Conservation (phyloP, 2,329 filamentous ascomycete species). For the Neonectria hederae region DNA sequence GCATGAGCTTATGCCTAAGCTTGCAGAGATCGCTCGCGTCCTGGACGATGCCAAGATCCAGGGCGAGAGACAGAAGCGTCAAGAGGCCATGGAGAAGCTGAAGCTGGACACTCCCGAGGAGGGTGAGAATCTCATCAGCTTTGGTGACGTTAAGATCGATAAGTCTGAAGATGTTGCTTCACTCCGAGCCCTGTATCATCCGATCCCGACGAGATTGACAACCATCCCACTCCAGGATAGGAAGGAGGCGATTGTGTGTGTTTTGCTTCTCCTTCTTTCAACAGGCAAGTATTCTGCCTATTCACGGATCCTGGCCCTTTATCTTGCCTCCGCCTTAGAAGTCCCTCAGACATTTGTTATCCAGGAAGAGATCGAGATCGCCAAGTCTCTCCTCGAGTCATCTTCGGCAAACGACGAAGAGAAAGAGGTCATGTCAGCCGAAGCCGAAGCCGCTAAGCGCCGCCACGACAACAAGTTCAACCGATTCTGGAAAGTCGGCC, state of each 20-base stretch:
- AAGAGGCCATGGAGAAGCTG: conserved; percentile 53
- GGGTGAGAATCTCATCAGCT: conserved; percentile 53
- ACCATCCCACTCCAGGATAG: conserved; percentile 68
- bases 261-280: conserved; percentile 76
- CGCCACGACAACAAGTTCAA: conserved; percentile 74
- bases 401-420: conserved; percentile 55
- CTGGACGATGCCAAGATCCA: conserved; percentile 59
- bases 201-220: conserved; percentile 63
- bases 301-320: conserved; percentile 73
- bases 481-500: conserved; percentile 88
- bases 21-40: conserved; percentile 72
- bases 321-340: conserved; percentile 73
- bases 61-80: conserved; percentile 57
- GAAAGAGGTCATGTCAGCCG: conserved; percentile 70
- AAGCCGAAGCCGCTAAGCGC: conserved; percentile 78
- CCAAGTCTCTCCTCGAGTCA: conserved; percentile 76
- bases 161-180: conserved; percentile 52
- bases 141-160: conserved; percentile 47
- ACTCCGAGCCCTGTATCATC: conserved; percentile 63
- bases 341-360: conserved; percentile 70
- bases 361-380: conserved; percentile 78
- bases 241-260: conserved; percentile 72
- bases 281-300: conserved; percentile 79
- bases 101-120: conserved; percentile 47
- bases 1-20: conserved; percentile 71